Conservation (phyloP, 164 flowering plant genomes). For the Paratinospora sagittata region DNA sequence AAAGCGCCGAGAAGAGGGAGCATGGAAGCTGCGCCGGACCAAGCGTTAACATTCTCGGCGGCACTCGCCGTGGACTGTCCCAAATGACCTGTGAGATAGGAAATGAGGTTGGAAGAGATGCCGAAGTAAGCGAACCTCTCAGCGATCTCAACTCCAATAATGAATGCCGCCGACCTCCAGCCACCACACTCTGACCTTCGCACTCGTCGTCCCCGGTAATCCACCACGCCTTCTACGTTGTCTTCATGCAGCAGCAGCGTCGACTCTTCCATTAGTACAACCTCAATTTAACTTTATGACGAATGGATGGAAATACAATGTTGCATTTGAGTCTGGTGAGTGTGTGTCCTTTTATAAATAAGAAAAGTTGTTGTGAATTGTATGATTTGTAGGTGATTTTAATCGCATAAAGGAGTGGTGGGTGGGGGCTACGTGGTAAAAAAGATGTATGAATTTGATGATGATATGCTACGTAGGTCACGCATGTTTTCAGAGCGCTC, state of each 20-base stretch:
- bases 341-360: too few relatives aligned
- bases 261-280: background rate
- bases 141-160: slow-evolving; percentile 53
- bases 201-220: slow-evolving; percentile 34
- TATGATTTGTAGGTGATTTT: too few relatives aligned
- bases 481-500: too few relatives aligned
- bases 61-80: slow-evolving; percentile 33
- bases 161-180: slow-evolving; percentile 57
- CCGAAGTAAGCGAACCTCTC: slow-evolving; percentile 61
- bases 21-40: slow-evolving; percentile 31
- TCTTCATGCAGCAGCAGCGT: slow-evolving; percentile 9
- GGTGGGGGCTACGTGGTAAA: too few relatives aligned
- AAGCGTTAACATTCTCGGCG: slow-evolving; percentile 30
- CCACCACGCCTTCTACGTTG: slow-evolving; percentile 35
- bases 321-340: too few relatives aligned
- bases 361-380: too few relatives aligned
- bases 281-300: too few relatives aligned
- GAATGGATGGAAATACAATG: too few relatives aligned
- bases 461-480: too few relatives aligned
- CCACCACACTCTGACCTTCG: slow-evolving; percentile 33
- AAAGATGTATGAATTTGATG: too few relatives aligned
- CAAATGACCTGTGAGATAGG: slow-evolving; percentile 42
- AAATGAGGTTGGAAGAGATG: slow-evolving; percentile 40
- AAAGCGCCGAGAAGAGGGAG: slow-evolving; percentile 30
- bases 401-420: too few relatives aligned